A percentile compares a stretch with the other conserved stretches of the same genome.
Evolutionary conservation across 306 rosid species (phyloP).

Genomic region (Cercis canadensis): DNA sequence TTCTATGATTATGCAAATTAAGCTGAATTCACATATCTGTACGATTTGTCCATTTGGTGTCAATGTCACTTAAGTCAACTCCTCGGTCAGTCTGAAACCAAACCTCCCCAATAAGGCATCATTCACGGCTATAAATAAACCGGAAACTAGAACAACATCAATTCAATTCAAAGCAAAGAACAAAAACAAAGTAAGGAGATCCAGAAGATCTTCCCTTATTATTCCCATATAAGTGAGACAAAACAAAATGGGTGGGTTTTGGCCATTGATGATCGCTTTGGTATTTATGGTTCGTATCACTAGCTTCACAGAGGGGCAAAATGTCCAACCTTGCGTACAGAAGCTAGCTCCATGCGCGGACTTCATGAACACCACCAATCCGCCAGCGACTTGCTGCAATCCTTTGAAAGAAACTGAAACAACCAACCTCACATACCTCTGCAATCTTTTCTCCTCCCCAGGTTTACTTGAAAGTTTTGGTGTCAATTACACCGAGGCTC

Average conservation of each 20-base stretch:
- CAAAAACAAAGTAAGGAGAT: no score
- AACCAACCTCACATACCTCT: constrained; percentile 44
- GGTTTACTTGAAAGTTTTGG: not conserved
- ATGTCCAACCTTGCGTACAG: not conserved
- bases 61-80: no score
- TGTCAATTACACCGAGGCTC: constrained; percentile 31
- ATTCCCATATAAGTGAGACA: no score
- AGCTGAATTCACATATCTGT: no score
- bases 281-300: not conserved
- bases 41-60: no score
- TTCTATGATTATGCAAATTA: no score
- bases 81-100: no score
- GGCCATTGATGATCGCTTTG: not conserved
- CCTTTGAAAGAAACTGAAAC: constrained; percentile 43
- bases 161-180: no score
- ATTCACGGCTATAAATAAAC: no score
- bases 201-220: no score
- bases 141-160: no score
- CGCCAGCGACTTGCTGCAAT: constrained; percentile 44
- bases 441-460: constrained; percentile 45
- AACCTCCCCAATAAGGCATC: no score
- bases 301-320: not conserved
- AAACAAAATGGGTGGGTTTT: not conserved
- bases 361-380: constrained; percentile 31
- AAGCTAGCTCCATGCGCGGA: constrained; percentile 2